Conservation (phyloP, 352 stramenopile species). For the Phytophthora boehmeriae region DNA sequence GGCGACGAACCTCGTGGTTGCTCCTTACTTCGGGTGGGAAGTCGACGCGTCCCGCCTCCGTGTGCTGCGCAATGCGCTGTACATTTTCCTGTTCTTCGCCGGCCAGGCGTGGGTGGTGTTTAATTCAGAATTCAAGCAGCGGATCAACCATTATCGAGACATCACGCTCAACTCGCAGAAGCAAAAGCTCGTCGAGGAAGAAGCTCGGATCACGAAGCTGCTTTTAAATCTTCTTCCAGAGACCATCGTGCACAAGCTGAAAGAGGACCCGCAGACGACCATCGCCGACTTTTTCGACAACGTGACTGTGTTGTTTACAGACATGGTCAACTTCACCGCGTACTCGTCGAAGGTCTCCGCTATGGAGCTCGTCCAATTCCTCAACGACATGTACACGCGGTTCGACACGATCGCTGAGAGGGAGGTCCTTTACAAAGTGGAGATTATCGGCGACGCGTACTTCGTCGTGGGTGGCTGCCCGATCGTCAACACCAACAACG, state of each 20-base stretch:
- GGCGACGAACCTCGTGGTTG: constrained; percentile 63
- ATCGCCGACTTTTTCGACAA: constrained; percentile 88
- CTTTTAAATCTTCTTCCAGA: constrained; percentile 81
- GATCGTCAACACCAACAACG: constrained; percentile 69
- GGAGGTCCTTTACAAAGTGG: constrained; percentile 89
- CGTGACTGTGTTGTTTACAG: constrained; percentile 86
- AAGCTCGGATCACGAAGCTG: constrained; percentile 78
- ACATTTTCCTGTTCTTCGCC: constrained; percentile 86
- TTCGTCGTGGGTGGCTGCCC: constrained; percentile 79
- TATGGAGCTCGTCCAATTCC: constrained; percentile 88
- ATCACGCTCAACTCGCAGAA: constrained; percentile 85
- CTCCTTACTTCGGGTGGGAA: constrained; percentile 45
- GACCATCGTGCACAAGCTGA: constrained; percentile 87
- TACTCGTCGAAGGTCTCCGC: constrained; percentile 83
- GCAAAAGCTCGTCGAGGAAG: constrained; percentile 85
- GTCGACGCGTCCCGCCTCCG: constrained; percentile 54
- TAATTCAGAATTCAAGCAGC: constrained; percentile 86
- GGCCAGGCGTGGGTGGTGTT: constrained; percentile 86
- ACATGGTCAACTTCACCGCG: constrained; percentile 88
- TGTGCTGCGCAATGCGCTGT: constrained; percentile 69
- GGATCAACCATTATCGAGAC: constrained; percentile 87
- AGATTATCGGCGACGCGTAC: constrained; percentile 91
- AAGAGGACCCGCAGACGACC: constrained; percentile 73
- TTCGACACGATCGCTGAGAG: constrained; percentile 89
- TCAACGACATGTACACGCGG: constrained; percentile 90